Percentiles rank a stretch among this genome's conserved stretches.
Conservation (phyloP, 1,139 yeast genomes). For the Geotrichum macrosporum region DNA sequence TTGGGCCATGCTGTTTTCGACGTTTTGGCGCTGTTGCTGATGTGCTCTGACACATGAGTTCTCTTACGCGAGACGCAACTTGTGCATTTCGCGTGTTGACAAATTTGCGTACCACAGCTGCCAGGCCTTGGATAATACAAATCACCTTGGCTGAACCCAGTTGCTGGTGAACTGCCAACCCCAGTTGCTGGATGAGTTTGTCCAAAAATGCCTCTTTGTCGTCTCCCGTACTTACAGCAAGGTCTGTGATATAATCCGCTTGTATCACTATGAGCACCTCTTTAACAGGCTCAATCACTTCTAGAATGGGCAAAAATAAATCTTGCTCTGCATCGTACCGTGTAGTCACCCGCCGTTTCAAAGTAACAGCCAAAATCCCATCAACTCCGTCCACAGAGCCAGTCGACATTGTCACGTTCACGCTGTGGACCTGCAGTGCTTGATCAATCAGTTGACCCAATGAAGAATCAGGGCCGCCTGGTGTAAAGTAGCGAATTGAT, state of each 20-base stretch:
- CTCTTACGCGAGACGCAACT: constrained; percentile 27
- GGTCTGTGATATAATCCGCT: not conserved
- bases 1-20: not conserved
- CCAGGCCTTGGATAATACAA: constrained; percentile 30
- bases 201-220: not conserved
- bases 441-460: not conserved
- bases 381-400: not conserved
- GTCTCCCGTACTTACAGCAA: not conserved
- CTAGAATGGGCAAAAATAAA: constrained; percentile 12
- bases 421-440: not conserved
- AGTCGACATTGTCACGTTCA: not conserved
- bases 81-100: constrained; percentile 24
- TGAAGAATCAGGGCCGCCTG: too few relatives aligned
- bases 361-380: not conserved
- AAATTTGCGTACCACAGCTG: constrained; percentile 21
- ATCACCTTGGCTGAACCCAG: too few relatives aligned
- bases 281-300: not conserved
- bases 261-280: constrained; percentile 6
- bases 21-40: constrained; percentile 1
- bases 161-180: too few relatives aligned
- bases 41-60: constrained; percentile 22
- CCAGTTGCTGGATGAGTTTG: too few relatives aligned
- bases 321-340: constrained; percentile 10
- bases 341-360: constrained; percentile 7
- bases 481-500: too few relatives aligned